phyloP scores from a whole-genome alignment of 495 filamentous ascomycete species.

The Trichoderma parareesei region DNA sequence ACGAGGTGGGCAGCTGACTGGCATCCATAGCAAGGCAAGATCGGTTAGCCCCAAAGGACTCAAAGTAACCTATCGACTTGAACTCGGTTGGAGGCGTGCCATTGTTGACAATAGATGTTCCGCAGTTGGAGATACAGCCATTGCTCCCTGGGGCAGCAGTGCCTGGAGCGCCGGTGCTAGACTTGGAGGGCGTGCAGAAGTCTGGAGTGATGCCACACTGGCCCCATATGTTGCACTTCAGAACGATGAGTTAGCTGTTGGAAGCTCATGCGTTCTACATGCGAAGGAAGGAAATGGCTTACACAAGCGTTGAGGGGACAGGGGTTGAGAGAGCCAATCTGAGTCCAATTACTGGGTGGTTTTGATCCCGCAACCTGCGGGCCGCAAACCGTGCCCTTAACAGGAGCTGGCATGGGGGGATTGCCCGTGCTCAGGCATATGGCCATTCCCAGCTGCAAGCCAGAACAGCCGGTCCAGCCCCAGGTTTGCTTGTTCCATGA shows the following conservation, averaged over 20 bases:
- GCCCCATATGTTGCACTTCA: background rate
- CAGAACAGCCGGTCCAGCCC: constrained; percentile 40
- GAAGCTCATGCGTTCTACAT: no score
- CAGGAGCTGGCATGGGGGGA: constrained; percentile 35
- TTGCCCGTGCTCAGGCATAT: constrained; percentile 44
- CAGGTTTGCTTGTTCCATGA: constrained; percentile 38
- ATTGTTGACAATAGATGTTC: background rate
- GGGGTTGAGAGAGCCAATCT: constrained; percentile 24
- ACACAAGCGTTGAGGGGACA: constrained; percentile 31
- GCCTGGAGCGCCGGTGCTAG: background rate
- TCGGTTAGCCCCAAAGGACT: no score
- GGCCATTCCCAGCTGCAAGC: constrained; percentile 17
- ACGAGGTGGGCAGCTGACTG: no score
- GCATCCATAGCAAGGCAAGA: no score
- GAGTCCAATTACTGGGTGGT: constrained; percentile 11
- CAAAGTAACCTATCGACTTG: no score
- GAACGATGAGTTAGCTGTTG: no score
- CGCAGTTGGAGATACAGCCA: background rate
- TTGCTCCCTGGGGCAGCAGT: background rate
- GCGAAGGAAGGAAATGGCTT: no score
- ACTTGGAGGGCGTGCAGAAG: background rate
- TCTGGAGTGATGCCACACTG: background rate
- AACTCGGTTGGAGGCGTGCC: no score
- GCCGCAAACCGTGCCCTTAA: constrained; percentile 36
- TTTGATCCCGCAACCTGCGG: constrained; percentile 32